phyloP scores from a whole-genome alignment of 768 basidiomycete genomes.

The Lactarius evosmus region DNA sequence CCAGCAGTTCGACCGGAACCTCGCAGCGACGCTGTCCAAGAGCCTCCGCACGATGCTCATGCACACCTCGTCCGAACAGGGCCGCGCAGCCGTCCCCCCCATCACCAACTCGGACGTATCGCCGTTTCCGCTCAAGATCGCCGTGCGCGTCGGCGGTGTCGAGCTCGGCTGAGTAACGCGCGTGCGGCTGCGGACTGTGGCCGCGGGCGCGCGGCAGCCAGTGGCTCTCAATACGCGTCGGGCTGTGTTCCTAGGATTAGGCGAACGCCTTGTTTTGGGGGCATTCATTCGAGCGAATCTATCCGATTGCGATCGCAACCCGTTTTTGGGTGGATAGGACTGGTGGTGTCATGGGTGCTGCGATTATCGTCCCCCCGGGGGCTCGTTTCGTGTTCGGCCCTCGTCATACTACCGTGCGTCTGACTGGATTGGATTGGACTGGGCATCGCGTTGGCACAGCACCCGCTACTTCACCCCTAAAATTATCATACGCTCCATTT shows the following conservation, averaged over 20 bases:
- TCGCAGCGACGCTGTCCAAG: slow-evolving; percentile 60
- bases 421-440: background rate
- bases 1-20: slow-evolving; percentile 52
- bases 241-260: background rate
- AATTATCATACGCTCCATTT: background rate
- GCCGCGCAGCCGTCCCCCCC: slow-evolving; percentile 69
- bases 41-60: slow-evolving; percentile 68
- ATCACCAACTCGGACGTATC: slow-evolving; percentile 74
- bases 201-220: too few relatives aligned
- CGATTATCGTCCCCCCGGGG: too few relatives aligned
- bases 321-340: background rate
- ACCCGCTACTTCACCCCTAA: background rate
- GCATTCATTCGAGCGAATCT: background rate
- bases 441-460: background rate
- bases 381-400: background rate
- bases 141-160: slow-evolving; percentile 62
- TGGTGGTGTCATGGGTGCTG: background rate
- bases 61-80: slow-evolving; percentile 75
- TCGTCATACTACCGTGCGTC: too few relatives aligned
- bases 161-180: slow-evolving; percentile 53
- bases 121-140: slow-evolving; percentile 73
- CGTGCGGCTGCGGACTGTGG: slow-evolving; percentile 23
- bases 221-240: background rate
- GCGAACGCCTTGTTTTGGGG: background rate
- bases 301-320: background rate